Evolutionary conservation across 2,329 filamentous ascomycete genomes (phyloP).

Genomic region (Ophiostoma sp.): DNA sequence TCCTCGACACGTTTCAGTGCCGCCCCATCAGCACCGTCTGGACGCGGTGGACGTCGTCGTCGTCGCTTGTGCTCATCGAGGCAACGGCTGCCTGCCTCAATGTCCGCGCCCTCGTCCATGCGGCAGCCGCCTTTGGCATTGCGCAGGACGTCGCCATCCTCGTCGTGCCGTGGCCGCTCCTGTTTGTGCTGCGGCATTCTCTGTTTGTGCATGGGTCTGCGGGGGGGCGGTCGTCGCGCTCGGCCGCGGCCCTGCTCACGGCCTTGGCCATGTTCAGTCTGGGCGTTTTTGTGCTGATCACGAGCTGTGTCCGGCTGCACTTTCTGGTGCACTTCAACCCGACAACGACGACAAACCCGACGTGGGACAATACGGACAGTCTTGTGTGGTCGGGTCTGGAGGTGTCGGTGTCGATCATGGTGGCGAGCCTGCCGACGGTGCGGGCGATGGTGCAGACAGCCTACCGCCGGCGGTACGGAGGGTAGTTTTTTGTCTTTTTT

Average conservation of each 20-base stretch:
- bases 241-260: constrained; percentile 22
- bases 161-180: constrained; percentile 34
- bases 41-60: constrained; percentile 31
- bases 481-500: background rate
- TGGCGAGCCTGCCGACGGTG: constrained; percentile 40
- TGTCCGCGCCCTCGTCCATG: constrained; percentile 33
- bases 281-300: constrained; percentile 36
- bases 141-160: constrained; percentile 36
- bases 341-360: constrained; percentile 35
- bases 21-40: constrained; percentile 34
- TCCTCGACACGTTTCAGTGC: constrained; percentile 38
- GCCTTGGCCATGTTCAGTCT: constrained; percentile 37
- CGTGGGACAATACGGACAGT: constrained; percentile 40
- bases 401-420: constrained; percentile 40
- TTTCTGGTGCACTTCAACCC: constrained; percentile 32
- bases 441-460: constrained; percentile 30
- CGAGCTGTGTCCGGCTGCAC: constrained; percentile 36
- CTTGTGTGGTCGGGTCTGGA: constrained; percentile 44
- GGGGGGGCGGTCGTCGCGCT: background rate
- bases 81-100: constrained; percentile 31
- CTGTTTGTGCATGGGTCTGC: background rate
- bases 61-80: background rate
- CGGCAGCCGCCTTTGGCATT: constrained; percentile 34
- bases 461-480: background rate
- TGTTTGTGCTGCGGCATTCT: constrained; percentile 32